These are phyloP conservation scores for Penicillium fimorum DNA, from an alignment of 495 filamentous ascomycete genomes.

Conservation along the genomic window DNA sequence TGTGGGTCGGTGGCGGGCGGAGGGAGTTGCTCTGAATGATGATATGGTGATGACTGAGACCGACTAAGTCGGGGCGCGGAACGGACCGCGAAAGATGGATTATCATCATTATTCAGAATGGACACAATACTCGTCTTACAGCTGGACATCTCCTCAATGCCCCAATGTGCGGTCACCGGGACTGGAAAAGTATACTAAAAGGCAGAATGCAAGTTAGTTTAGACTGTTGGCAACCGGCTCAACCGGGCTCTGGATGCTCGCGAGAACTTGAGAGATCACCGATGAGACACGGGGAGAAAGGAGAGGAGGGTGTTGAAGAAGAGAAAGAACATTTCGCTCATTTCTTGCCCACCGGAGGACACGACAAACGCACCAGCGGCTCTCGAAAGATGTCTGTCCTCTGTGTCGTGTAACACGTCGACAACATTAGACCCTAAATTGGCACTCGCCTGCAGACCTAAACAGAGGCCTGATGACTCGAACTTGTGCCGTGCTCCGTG, in stretches of 20 bases:
- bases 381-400: slow-evolving; percentile 43
- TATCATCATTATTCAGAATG: slow-evolving; percentile 51
- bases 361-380: slow-evolving; percentile 35
- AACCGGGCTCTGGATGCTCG: slow-evolving; percentile 12
- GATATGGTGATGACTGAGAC: slow-evolving; percentile 30
- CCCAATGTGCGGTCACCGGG: slow-evolving; percentile 20
- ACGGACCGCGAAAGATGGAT: slow-evolving; percentile 49
- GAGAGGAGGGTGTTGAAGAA: slow-evolving; percentile 14
- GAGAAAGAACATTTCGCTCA: slow-evolving; percentile 9
- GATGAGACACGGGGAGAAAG: slow-evolving; percentile 4
- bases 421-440: slow-evolving; percentile 32
- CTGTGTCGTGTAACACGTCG: slow-evolving; percentile 38
- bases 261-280: slow-evolving; percentile 16
- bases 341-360: slow-evolving; percentile 8
- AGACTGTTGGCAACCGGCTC: slow-evolving; percentile 10
- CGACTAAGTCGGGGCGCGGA: slow-evolving; percentile 38
- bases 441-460: slow-evolving; percentile 31
- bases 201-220: slow-evolving; percentile 16
- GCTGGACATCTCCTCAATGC: slow-evolving; percentile 33
- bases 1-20: slow-evolving; percentile 21
- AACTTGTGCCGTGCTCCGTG: slow-evolving; percentile 13
- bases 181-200: slow-evolving; percentile 26
- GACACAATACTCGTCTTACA: slow-evolving; percentile 44
- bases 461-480: slow-evolving; percentile 28
- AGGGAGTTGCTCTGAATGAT: slow-evolving; percentile 29